A percentile compares a stretch with the other conserved stretches of the same genome.
These are phyloP conservation scores for Borovskyia barvae DNA, from an alignment of 208 protist species.

Conservation along the genomic window DNA sequence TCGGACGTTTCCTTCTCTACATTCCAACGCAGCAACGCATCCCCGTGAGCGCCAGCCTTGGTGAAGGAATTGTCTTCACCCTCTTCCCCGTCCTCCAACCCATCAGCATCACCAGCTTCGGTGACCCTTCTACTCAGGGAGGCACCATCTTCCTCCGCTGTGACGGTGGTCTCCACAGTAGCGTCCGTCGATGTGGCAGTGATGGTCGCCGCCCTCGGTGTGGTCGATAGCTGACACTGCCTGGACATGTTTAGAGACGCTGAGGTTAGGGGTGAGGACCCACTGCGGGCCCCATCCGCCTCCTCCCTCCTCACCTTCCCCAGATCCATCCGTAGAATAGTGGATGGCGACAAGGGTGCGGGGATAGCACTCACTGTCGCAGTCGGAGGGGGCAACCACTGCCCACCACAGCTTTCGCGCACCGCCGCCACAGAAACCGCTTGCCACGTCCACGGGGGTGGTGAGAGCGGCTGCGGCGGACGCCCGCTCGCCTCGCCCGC, in stretches of 20 bases:
- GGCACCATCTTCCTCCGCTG: not conserved
- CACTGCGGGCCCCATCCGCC: too few species aligned
- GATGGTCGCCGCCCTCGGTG: not conserved
- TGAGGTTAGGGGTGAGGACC: too few species aligned
- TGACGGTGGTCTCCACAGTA: not conserved
- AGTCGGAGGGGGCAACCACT: not conserved
- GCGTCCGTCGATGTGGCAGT: not conserved
- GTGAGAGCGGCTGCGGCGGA: too few species aligned
- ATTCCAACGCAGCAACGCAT: constrained; percentile 14
- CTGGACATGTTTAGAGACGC: too few species aligned
- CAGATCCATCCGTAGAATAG: too few species aligned
- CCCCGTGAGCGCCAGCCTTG: not conserved
- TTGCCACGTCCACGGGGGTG: constrained; percentile 26
- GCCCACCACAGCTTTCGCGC: constrained; percentile 10
- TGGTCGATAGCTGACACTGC: too few species aligned
- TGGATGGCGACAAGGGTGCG: too few species aligned
- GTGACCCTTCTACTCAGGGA: not conserved
- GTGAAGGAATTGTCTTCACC: not conserved
- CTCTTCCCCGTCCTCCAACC: not conserved
- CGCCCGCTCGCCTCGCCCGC: too few species aligned
- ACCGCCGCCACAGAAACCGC: constrained; percentile 14
- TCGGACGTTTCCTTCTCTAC: constrained; percentile 6
- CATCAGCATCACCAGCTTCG: not conserved
- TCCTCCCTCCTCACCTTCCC: too few species aligned
- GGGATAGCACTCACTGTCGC: not conserved